Evolutionary conservation across 202 grass and related monocot species (phyloP), one percentile per base, ranked within the genome.

Genomic region (Cymbopogon flexuosus): DNA sequence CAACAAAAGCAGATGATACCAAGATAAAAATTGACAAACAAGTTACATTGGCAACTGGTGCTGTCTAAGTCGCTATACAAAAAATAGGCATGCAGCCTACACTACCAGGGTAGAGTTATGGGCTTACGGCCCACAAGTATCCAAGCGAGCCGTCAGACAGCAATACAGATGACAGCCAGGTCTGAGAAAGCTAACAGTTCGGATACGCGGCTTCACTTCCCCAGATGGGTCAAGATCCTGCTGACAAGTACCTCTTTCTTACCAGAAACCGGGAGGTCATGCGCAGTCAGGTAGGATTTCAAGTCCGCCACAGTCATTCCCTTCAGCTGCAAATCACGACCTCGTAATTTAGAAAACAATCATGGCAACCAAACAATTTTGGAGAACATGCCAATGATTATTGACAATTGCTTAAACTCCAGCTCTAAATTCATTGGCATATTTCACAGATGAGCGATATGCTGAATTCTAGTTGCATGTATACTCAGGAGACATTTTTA

Each of bases 191-290:
- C 51, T 11, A 40, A 6, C 57, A 24, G 39, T 49, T 37, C 35
- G 27, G 40, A 35, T 66, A 21, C 30, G 22, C 45, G 27, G 57
- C 73, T 66, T 93, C 85, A 95, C 84, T 93, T 99, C 19, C 96
- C 96, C 68, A 93, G 65, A 70, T 93, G 96, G 80, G 88, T 91
- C 84, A 99, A 74, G 76, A 99, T 99, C 80, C 92, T 89, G 66
- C 73, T 87, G 31, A 93, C 78, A 52, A 98, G 79, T 62, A 73
- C 88, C 15, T 98, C 92, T 88, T 98, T 98, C 69, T 95, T 98
- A 14, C 92, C 92, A 71, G 87, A 83, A 74, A 98, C 68, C 8
- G 92, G 83, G 45, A 98, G 88, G n/a, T 57, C 80, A 79, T 95
- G 88, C 5, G 88, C 85, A 2, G 82, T 85, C 43, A 98, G 82